Conservation (phyloP, 2,329 filamentous ascomycete species). For the Fusarium euwallaceae region DNA sequence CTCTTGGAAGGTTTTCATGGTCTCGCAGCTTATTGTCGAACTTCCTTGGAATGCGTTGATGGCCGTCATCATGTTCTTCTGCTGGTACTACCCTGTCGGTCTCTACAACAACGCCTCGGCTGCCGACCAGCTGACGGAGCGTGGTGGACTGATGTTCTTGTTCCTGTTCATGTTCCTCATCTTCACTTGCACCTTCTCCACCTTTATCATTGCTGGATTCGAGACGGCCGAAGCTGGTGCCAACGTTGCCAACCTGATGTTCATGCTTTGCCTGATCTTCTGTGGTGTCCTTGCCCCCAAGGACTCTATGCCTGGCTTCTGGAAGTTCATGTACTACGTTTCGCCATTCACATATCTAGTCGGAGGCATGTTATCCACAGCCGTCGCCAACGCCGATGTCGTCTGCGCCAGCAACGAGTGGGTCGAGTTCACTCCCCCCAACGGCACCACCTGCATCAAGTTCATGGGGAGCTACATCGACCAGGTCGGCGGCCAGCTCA, state of each 20-base stretch:
- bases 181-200: conserved; percentile 85
- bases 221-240: conserved; percentile 75
- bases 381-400: conserved; percentile 76
- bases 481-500: conserved; percentile 65
- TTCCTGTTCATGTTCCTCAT: conserved; percentile 81
- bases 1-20: conserved; percentile 87
- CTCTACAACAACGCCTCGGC: conserved; percentile 77
- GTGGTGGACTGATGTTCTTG: conserved; percentile 84
- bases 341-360: conserved; percentile 89
- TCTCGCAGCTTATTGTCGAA: conserved; percentile 86
- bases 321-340: conserved; percentile 70
- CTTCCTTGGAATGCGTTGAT: conserved; percentile 86
- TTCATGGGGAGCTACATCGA: conserved; percentile 69
- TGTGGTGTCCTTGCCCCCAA: conserved; percentile 46
- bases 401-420: conserved; percentile 78
- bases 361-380: conserved; percentile 77
- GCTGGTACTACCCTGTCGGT: conserved; percentile 89
- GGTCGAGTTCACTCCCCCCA: conserved; percentile 72
- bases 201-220: conserved; percentile 79
- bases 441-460: conserved; percentile 68
- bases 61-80: conserved; percentile 81
- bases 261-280: conserved; percentile 68
- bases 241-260: conserved; percentile 75
- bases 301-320: conserved; percentile 69
- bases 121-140: conserved; percentile 72